Evolutionary conservation across 768 basidiomycete genomes (phyloP).

Genomic region (Psilocybe sp.): DNA sequence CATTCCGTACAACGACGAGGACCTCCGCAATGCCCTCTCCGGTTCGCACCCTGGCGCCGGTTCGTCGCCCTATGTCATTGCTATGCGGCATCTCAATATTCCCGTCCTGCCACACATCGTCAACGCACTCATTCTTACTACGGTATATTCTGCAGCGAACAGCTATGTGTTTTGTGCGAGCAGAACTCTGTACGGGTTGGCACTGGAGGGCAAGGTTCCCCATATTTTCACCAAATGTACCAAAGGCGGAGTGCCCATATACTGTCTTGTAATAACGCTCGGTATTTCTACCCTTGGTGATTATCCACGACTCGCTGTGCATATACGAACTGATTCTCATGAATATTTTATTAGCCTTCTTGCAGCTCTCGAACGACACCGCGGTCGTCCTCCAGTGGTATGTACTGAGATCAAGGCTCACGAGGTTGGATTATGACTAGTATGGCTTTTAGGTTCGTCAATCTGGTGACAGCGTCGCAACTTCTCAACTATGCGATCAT

Average conservation of each 20-base stretch:
- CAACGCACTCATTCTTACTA: constrained; percentile 67
- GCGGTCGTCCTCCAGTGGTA: constrained; percentile 48
- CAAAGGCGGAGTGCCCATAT: constrained; percentile 54
- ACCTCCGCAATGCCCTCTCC: constrained; percentile 49
- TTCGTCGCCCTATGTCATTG: constrained; percentile 83
- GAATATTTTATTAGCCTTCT: constrained; percentile 31
- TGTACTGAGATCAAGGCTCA: background rate
- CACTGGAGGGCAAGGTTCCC: constrained; percentile 60
- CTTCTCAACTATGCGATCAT: constrained; percentile 47
- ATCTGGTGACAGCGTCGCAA: constrained; percentile 47
- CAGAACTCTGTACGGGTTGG: constrained; percentile 51
- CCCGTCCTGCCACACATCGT: constrained; percentile 65
- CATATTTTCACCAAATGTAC: constrained; percentile 51
- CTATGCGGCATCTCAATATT: constrained; percentile 69
- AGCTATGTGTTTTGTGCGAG: constrained; percentile 63
- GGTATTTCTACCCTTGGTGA: constrained; percentile 34
- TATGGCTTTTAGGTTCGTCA: constrained; percentile 37
- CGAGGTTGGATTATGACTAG: background rate
- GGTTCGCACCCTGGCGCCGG: constrained; percentile 57
- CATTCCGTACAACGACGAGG: constrained; percentile 67
- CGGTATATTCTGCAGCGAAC: constrained; percentile 72
- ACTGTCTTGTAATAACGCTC: constrained; percentile 44
- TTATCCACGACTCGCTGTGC: constrained; percentile 3
- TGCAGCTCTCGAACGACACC: constrained; percentile 47
- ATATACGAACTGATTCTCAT: background rate